Base-by-base conservation (phyloP, 345 rosid species). In the Cardamine occulta region DNA sequence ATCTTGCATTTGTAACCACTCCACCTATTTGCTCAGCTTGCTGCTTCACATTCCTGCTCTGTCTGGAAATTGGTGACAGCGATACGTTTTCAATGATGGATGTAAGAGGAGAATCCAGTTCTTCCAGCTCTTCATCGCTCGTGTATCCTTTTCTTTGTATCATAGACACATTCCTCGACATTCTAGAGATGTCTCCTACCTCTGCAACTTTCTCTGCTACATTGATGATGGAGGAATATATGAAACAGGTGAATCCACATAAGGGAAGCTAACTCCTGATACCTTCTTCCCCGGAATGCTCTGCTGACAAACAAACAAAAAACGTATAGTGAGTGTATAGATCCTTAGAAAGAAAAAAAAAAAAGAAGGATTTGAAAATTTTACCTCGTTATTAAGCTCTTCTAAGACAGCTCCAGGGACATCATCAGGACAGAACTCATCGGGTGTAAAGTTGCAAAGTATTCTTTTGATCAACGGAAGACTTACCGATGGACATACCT, bases 401-500 rank as follows among this genome's bases (percentile, higher is more conserved):
- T 93, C 99, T 66, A 96, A 60, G 62, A 93, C 88, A 80, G 91
- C 85, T 76, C 97, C 98, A 24, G 96, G 94, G 67, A 93, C 91
- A 75, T 88, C 70, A 83, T 93, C 97, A 2, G 91, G 96, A 77
- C 98, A 93, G 78, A 96, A 96, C 76, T 96, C 98, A 67, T 96
- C 99, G 1, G 98, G 99, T 37, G 96, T 89, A 19, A 93, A 96
- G 84, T 96, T 93, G 86, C 98, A 91, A 31, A 96, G 96, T 71
- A 93, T 89, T 80, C 98, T 84, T 78, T 85, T 89, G 61, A 92
- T 72, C 73, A 95, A 66, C 11, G 88, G 63, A 73, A 90, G 91
- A 70, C 86, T 52, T n/a, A 92, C 88, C 7, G 88, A 85, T 53
- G 99, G 97, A 55, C 97, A 90, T 65, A 88, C 91, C 98, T 91